Percentiles rank a stretch among this genome's conserved stretches.
Conservation (phyloP, 2,329 filamentous ascomycete genomes). For the Fusarium sp. region DNA sequence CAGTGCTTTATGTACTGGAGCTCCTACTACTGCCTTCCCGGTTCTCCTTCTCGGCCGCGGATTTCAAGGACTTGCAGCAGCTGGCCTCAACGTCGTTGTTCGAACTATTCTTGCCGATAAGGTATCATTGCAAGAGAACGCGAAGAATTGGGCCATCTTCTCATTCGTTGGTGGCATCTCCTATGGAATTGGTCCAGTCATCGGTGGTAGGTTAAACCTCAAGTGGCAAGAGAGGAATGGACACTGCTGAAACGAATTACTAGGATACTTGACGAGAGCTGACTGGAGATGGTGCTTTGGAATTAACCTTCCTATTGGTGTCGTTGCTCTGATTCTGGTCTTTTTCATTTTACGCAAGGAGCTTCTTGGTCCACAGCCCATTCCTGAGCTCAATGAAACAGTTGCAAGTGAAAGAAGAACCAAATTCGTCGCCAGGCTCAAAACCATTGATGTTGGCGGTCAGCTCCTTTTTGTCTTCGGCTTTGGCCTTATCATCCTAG, state of each 20-base stretch:
- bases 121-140: constrained; percentile 71
- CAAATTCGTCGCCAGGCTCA: constrained; percentile 60
- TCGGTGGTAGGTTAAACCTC: constrained; percentile 60
- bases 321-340: constrained; percentile 64
- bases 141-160: constrained; percentile 73
- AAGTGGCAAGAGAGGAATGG: background rate
- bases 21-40: constrained; percentile 66
- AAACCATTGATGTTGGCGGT: constrained; percentile 69
- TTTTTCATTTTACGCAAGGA: constrained; percentile 70
- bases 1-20: constrained; percentile 71
- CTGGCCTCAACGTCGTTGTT: constrained; percentile 71
- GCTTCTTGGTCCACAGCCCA: constrained; percentile 66
- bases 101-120: constrained; percentile 75
- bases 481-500: constrained; percentile 66
- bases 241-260: constrained; percentile 8
- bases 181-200: constrained; percentile 71
- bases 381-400: constrained; percentile 60
- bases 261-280: constrained; percentile 63
- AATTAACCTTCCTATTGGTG: constrained; percentile 70
- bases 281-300: constrained; percentile 78
- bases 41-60: constrained; percentile 73
- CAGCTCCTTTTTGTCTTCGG: constrained; percentile 69
- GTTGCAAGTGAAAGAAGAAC: constrained; percentile 50
- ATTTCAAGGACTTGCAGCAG: constrained; percentile 72
- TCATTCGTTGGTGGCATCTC: constrained; percentile 70